These are phyloP conservation scores for sorghum (Sorghum bicolor) DNA, from an alignment of 176 grass and related monocot genomes.

Conservation along the genomic window Sorghum_bicolor_NCBIv3 NC_012870.2:70055501-70056000, in stretches of 20 bases:
- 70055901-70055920: too few species aligned
- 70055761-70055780: conserved; percentile 8
- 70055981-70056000: too few species aligned
- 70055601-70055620: not conserved
- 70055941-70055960: too few species aligned
- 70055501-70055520: not conserved
- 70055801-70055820: conserved; percentile 21
- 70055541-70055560: not conserved
- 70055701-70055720: conserved; percentile 39
- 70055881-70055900: too few species aligned
- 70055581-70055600: not conserved
- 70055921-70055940: too few species aligned
- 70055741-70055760: conserved; percentile 46
- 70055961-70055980: too few species aligned
- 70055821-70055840: not conserved
- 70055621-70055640: not conserved
- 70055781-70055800: conserved; percentile 19
- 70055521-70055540: not conserved
- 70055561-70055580: not conserved
- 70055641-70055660: too few species aligned
- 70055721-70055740: conserved; percentile 75
- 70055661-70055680: too few species aligned
- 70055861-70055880: too few species aligned
- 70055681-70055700: too few species aligned
- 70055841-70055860: too few species aligned